A percentile compares a stretch with the other conserved stretches of the same genome.
Evolutionary conservation across 176 grass and related monocot species (phyloP).

Genomic region (bread wheat (Triticum aestivum)): DNA sequence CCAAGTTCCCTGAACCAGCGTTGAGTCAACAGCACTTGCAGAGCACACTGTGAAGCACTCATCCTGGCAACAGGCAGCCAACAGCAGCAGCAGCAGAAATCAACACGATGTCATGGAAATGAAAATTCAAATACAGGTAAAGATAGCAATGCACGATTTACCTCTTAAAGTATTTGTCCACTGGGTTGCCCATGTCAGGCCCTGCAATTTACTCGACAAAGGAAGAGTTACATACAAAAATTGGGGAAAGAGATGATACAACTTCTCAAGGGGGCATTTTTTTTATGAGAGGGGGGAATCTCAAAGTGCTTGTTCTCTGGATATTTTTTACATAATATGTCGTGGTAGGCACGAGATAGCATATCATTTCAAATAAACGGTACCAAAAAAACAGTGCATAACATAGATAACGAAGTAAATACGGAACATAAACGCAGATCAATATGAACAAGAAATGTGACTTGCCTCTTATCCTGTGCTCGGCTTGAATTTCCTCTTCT

Average conservation of each 20-base stretch:
- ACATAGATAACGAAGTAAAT: background rate
- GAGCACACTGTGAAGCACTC: background rate
- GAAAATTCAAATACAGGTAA: background rate
- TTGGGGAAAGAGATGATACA: background rate
- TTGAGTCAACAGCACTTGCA: background rate
- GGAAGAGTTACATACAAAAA: background rate
- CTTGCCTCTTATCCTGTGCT: background rate
- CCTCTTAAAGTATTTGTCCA: slow-evolving; percentile 9
- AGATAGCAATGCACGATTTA: background rate
- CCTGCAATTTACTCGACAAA: background rate
- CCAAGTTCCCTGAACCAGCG: background rate
- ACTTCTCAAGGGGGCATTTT: background rate
- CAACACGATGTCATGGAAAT: background rate
- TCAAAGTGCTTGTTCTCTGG: background rate
- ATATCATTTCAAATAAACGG: background rate
- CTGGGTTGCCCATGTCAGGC: background rate
- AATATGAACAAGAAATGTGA: background rate
- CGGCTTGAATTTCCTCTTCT: background rate
- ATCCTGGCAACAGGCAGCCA: background rate
- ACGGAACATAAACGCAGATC: background rate
- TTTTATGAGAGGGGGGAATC: background rate
- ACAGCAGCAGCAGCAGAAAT: background rate
- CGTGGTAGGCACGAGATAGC: background rate
- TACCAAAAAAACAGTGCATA: background rate
- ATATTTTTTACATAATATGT: background rate